These are phyloP conservation scores for Zelonia costaricensis DNA, from an alignment of 208 protist species.

Conservation along the genomic window DNA sequence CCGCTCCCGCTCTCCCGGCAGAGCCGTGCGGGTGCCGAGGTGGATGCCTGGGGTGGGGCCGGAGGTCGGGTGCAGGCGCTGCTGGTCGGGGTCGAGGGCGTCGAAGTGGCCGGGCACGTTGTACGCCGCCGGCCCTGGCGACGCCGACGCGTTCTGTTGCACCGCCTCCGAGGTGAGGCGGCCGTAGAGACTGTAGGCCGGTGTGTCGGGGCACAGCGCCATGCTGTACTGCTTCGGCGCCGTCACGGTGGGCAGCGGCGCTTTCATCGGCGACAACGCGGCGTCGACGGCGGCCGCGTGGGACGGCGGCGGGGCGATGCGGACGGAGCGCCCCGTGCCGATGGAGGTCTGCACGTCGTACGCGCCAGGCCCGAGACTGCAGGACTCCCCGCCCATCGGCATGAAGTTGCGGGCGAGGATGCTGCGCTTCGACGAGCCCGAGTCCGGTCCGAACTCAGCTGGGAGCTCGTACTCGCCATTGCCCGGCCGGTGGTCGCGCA, in stretches of 20 bases:
- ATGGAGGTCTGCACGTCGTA: slow-evolving; percentile 66
- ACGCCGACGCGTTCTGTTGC: slow-evolving; percentile 19
- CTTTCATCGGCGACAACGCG: not conserved
- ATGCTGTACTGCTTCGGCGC: slow-evolving; percentile 77
- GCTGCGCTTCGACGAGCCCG: slow-evolving; percentile 38
- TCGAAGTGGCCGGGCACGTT: slow-evolving; percentile 57
- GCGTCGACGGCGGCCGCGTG: not conserved
- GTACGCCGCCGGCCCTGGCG: slow-evolving; percentile 48
- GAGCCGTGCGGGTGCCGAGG: slow-evolving; percentile 54
- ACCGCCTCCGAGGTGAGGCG: slow-evolving; percentile 47
- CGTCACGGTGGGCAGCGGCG: not conserved
- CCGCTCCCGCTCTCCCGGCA: slow-evolving; percentile 29
- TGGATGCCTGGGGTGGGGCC: slow-evolving; percentile 44
- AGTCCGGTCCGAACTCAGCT: slow-evolving; percentile 38
- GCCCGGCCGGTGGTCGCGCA: slow-evolving; percentile 73
- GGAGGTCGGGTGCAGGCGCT: slow-evolving; percentile 9
- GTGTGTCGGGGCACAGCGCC: slow-evolving; percentile 58
- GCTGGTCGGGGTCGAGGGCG: slow-evolving; percentile 10
- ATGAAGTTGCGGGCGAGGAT: slow-evolving; percentile 37
- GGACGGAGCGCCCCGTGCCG: slow-evolving; percentile 51
- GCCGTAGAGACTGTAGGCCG: slow-evolving; percentile 65
- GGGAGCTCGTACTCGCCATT: slow-evolving; percentile 63
- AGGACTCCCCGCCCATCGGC: slow-evolving; percentile 29
- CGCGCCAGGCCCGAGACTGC: slow-evolving; percentile 49
- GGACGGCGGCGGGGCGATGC: slow-evolving; percentile 29